Conservation (phyloP, 164 flowering plant species). For the Taxillus chinensis region DNA sequence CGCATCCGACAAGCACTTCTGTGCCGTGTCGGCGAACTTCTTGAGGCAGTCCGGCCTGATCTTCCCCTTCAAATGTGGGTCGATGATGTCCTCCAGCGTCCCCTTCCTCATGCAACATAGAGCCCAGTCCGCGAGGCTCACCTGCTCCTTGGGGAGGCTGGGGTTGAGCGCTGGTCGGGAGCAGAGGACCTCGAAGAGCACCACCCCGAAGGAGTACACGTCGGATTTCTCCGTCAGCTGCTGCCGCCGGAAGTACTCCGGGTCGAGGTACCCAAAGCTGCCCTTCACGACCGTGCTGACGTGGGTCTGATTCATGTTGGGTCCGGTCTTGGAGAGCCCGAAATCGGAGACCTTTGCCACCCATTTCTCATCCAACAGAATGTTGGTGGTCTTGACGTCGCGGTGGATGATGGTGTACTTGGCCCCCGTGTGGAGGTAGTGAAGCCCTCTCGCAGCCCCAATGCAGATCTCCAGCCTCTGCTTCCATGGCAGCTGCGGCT, state of each 20-base stretch:
- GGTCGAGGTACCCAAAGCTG: constrained; percentile 67
- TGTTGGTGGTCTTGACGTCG: constrained; percentile 72
- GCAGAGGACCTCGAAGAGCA: constrained; percentile 46
- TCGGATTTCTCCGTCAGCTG: constrained; percentile 69
- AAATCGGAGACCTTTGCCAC: constrained; percentile 75
- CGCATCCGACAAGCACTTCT: constrained; percentile 45
- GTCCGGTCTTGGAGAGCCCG: constrained; percentile 69
- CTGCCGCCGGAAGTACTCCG: constrained; percentile 59
- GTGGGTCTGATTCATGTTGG: constrained; percentile 35
- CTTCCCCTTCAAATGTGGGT: constrained; percentile 40
- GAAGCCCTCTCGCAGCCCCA: constrained; percentile 67
- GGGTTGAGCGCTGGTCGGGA: constrained; percentile 52
- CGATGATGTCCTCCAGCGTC: constrained; percentile 31
- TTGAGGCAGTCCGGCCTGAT: constrained; percentile 42
- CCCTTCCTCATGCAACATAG: constrained; percentile 26
- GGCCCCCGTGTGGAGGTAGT: constrained; percentile 72
- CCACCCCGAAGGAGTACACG: constrained; percentile 70
- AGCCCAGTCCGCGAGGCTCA: constrained; percentile 58
- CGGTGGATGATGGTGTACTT: constrained; percentile 64
- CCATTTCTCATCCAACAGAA: constrained; percentile 50
- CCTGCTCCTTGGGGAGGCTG: constrained; percentile 46
- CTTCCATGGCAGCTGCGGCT: constrained; percentile 42
- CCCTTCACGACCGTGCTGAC: constrained; percentile 73
- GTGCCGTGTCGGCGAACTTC: constrained; percentile 42
- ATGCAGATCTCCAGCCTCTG: constrained; percentile 60